phyloP scores from a whole-genome alignment of 768 basidiomycete species.

The Lactarius tabidus region DNA sequence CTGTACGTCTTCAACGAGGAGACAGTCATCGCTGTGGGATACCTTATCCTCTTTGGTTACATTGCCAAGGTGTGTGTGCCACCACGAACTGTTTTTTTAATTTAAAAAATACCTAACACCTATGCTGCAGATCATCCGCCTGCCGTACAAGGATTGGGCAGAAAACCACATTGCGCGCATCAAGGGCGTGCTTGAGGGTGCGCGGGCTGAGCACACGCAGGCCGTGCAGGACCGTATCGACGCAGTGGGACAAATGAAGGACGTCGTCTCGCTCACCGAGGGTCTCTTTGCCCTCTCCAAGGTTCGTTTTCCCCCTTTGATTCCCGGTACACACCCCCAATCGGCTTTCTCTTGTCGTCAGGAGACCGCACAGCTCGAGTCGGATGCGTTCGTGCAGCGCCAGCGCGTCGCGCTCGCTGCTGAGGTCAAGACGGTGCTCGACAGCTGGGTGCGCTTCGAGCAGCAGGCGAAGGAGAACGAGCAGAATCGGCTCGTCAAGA shows the following conservation, averaged over 20 bases:
- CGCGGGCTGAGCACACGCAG: slow-evolving; percentile 86
- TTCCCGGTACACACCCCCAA: neutral
- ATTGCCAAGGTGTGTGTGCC: slow-evolving; percentile 64
- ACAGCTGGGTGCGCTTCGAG: slow-evolving; percentile 98
- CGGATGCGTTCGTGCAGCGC: slow-evolving; percentile 82
- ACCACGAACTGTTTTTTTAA: neutral
- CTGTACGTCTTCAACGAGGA: slow-evolving; percentile 98
- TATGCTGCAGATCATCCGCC: slow-evolving; percentile 58
- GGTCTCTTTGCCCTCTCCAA: slow-evolving; percentile 90
- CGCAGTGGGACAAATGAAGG: slow-evolving; percentile 91
- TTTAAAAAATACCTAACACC: neutral
- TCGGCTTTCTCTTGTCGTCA: slow-evolving; percentile 31
- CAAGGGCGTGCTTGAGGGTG: slow-evolving; percentile 71
- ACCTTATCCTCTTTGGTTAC: slow-evolving; percentile 76
- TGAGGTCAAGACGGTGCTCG: slow-evolving; percentile 91
- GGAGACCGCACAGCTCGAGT: slow-evolving; percentile 92
- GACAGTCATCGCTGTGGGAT: slow-evolving; percentile 81
- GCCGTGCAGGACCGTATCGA: slow-evolving; percentile 92
- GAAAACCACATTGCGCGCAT: slow-evolving; percentile 82
- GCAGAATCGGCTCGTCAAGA: slow-evolving; percentile 86
- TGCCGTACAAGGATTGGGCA: slow-evolving; percentile 93
- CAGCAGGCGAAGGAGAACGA: slow-evolving; percentile 95
- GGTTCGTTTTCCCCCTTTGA: slow-evolving; percentile 40
- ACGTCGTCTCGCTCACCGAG: slow-evolving; percentile 88
- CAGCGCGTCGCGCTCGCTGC: slow-evolving; percentile 84